Evolutionary conservation across 176 grass and related monocot species (phyloP), one percentile per base, ranked within the genome.

Genomic region (Zea mays): DNA sequence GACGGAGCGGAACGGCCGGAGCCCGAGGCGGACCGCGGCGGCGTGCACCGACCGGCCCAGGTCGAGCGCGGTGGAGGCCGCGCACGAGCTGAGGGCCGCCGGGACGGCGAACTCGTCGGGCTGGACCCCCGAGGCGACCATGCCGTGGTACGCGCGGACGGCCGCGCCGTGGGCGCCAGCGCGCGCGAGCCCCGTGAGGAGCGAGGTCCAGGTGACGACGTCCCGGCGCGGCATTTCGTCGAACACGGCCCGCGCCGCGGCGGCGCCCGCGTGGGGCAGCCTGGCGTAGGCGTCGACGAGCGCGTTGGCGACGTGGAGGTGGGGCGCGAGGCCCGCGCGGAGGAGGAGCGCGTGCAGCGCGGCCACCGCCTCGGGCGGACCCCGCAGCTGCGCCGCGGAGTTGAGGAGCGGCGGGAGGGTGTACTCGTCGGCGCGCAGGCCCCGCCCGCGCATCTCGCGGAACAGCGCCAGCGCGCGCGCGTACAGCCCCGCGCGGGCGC

Each of bases 201-300:
- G 87, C 13, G 87, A 87, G 12, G 91, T 93, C 91, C 88, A 93
- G 5, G 47, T 83, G 79, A 93, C 85, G 33, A 93, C 85, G 67
- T 93, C 91, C 60, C 75, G 79, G 27, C 10, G 17, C 5, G 82
- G 79, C 85, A 90, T 93, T 78, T 77, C 79, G 65, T 93, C 85
- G 82, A 90, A 88, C 69, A 90, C n/a, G 3, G 16, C 40, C 39
- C 65, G 79, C 65, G 88, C 91, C 35, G 71, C 58, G 7, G 0
- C 51, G 5, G 15, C 51, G 40, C 55, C 8, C 66, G 76, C 47
- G 45, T 19, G 19, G 52, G 82, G 60, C 33, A 80, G 44, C 82
- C 90, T 93, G n/a, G 82, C 82, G 60, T 93, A 93, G 34, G 80
- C 80, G 66, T 93, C 88, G 46, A 93, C 82, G 3, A 93, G 79